phyloP scores from a whole-genome alignment of 2,329 filamentous ascomycete species.

The Aspergillus novofumigatus region DNA sequence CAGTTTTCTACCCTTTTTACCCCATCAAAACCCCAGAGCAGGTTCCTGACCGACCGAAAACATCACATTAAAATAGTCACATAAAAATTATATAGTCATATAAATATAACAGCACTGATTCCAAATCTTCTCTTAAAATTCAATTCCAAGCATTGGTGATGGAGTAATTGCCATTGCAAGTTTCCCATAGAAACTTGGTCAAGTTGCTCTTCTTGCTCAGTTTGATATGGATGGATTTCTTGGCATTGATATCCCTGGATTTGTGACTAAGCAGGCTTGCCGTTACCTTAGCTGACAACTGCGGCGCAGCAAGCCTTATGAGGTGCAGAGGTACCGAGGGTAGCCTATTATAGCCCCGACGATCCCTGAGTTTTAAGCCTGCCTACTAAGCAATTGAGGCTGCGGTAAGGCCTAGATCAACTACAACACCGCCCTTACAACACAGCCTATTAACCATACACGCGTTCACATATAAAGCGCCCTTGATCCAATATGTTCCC shows the following conservation, averaged over 20 bases:
- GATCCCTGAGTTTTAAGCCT: neutral
- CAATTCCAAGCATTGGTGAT: neutral
- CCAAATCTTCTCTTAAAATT: neutral
- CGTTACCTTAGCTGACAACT: neutral
- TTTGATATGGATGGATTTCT: neutral
- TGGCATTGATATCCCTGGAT: neutral
- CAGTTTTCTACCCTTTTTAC: neutral
- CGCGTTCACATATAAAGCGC: neutral
- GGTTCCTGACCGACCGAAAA: neutral
- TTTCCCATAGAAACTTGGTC: neutral
- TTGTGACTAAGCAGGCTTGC: neutral
- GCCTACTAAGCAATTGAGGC: neutral
- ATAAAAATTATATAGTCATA: neutral
- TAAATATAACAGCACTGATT: neutral
- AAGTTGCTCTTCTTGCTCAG: neutral
- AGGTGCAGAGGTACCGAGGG: too few species aligned
- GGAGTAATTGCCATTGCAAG: neutral
- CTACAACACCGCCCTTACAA: neutral
- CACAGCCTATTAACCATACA: neutral
- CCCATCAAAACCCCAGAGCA: neutral
- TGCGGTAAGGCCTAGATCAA: too few species aligned
- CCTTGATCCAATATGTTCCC: neutral
- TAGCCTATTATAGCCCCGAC: too few species aligned
- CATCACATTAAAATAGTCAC: neutral
- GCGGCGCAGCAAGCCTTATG: too few species aligned